These are phyloP conservation scores for Halophytophthora batemanensis DNA, from an alignment of 352 stramenopile genomes.

Conservation along the genomic window DNA sequence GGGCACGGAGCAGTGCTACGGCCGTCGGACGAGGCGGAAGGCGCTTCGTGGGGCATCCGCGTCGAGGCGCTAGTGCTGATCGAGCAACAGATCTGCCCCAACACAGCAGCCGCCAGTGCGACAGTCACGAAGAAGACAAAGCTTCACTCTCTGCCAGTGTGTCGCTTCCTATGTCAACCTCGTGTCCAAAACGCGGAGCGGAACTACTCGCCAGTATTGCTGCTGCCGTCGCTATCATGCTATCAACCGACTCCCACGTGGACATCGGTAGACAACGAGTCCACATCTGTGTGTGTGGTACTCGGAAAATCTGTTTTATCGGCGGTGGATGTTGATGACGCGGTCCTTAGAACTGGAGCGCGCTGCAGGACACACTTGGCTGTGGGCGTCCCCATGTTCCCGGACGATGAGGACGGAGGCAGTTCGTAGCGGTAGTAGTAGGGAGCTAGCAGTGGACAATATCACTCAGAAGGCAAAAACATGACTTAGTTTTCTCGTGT, in stretches of 20 bases:
- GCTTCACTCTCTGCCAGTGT: slow-evolving; percentile 30
- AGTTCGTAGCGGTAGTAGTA: slow-evolving; percentile 4
- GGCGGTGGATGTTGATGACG: slow-evolving; percentile 7
- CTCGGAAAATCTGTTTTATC: slow-evolving; percentile 18
- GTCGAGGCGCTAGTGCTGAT: slow-evolving; percentile 37
- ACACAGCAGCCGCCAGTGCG: not conserved
- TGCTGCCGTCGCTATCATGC: slow-evolving; percentile 23
- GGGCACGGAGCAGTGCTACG: slow-evolving; percentile 21
- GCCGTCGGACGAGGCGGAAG: slow-evolving; percentile 6
- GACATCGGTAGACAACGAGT: not conserved
- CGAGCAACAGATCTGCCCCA: slow-evolving; percentile 7
- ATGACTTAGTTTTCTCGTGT: too few species aligned
- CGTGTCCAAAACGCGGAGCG: not conserved
- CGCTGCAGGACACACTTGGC: slow-evolving; percentile 2
- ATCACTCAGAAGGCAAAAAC: too few species aligned
- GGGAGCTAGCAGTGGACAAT: too few species aligned
- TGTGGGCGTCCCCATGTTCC: slow-evolving; percentile 14
- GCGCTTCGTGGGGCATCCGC: slow-evolving; percentile 22
- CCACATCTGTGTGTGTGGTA: not conserved
- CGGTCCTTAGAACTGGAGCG: too few species aligned
- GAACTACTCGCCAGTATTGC: slow-evolving; percentile 10
- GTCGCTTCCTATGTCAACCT: slow-evolving; percentile 29
- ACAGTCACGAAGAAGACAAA: slow-evolving; percentile 5
- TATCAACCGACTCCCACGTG: slow-evolving; percentile 13
- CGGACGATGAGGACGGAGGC: slow-evolving; percentile 10